phyloP scores from a whole-genome alignment of 768 basidiomycete species.

The Baorangia bicolor region DNA sequence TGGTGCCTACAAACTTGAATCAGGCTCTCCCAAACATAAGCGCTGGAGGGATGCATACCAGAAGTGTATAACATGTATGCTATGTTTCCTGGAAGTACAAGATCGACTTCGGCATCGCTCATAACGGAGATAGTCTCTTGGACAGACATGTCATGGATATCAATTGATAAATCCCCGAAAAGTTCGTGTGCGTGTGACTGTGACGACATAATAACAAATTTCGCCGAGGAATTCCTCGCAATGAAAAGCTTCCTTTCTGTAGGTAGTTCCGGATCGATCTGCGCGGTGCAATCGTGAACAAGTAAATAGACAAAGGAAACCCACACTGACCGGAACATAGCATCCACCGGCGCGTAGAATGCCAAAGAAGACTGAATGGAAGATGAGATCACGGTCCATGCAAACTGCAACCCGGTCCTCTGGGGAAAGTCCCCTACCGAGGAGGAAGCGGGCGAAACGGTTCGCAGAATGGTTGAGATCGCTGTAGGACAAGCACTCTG shows the following conservation, averaged over 20 bases:
- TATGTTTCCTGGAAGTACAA: slow-evolving; percentile 31
- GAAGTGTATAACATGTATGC: slow-evolving; percentile 53
- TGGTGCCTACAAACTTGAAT: slow-evolving; percentile 38
- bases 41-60: slow-evolving; percentile 27
- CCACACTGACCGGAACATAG: slow-evolving; percentile 45
- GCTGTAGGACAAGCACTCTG: slow-evolving; percentile 29
- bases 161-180: slow-evolving; percentile 23
- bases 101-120: slow-evolving; percentile 28
- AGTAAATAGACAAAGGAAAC: slow-evolving; percentile 10
- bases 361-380: slow-evolving; percentile 43
- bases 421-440: slow-evolving; percentile 32
- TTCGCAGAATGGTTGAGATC: slow-evolving; percentile 39
- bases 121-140: slow-evolving; percentile 31
- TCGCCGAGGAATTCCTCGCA: slow-evolving; percentile 40
- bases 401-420: slow-evolving; percentile 48
- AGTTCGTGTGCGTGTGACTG: neutral
- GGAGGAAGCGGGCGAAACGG: slow-evolving; percentile 43
- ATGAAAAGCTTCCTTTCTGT: slow-evolving; percentile 46
- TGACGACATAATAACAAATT: slow-evolving; percentile 40
- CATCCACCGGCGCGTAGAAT: slow-evolving; percentile 49
- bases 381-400: slow-evolving; percentile 41
- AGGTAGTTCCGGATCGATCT: slow-evolving; percentile 54
- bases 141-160: slow-evolving; percentile 20
- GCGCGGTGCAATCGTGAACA: neutral
- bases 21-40: neutral